These are phyloP conservation scores for Alternaria metachromatica DNA, from an alignment of 2,329 filamentous ascomycete genomes.

Conservation along the genomic window DNA sequence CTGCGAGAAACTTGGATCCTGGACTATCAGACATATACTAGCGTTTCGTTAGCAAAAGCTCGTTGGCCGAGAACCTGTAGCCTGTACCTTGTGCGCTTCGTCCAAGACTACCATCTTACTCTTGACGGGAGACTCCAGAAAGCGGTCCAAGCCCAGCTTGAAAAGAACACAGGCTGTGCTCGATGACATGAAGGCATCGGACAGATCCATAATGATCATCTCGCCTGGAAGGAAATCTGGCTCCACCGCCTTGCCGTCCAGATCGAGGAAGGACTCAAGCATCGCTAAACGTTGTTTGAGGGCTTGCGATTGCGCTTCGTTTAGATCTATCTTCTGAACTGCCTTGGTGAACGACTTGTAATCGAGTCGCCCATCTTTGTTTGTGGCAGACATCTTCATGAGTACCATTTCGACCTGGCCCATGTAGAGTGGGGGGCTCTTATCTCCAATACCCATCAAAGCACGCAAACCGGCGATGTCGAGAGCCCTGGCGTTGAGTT, in stretches of 20 bases:
- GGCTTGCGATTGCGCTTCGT: background rate
- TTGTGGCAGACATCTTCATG: background rate
- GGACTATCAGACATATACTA: conserved; percentile 67
- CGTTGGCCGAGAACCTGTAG: accelerated
- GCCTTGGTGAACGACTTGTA: background rate
- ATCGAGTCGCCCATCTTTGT: background rate
- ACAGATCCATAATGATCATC: conserved; percentile 74
- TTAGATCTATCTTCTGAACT: background rate
- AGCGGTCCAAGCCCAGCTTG: conserved; percentile 72
- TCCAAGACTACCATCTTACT: conserved; percentile 72
- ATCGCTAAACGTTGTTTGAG: conserved; percentile 60
- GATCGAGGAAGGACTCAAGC: conserved; percentile 68
- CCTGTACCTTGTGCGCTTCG: conserved; percentile 68
- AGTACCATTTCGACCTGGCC: conserved; percentile 25
- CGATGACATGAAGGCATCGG: conserved; percentile 72
- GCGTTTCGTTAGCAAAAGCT: background rate
- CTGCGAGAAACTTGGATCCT: conserved; percentile 65
- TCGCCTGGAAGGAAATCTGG: conserved; percentile 51
- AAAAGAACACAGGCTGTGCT: conserved; percentile 75
- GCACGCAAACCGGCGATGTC: conserved; percentile 58
- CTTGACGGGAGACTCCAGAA: conserved; percentile 57
- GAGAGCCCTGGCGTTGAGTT: conserved; percentile 57
- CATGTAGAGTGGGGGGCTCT: conserved; percentile 59
- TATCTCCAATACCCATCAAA: conserved; percentile 26
- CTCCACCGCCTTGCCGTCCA: conserved; percentile 10